Evolutionary conservation across 495 filamentous ascomycete genomes (phyloP).

Genomic region (Penicillium manginii): DNA sequence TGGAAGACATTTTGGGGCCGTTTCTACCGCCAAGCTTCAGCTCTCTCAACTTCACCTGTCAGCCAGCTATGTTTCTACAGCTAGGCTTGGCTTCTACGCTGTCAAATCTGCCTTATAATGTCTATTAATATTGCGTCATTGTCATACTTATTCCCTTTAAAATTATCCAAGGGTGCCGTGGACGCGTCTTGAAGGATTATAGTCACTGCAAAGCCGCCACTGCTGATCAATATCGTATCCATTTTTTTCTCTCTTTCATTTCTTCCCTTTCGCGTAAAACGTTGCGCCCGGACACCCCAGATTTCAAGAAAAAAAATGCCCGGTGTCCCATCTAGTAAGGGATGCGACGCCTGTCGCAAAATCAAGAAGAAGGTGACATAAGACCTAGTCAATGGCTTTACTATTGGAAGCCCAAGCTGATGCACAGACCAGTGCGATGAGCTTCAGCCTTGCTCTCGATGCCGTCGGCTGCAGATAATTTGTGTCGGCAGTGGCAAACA

Average conservation of each 20-base stretch:
- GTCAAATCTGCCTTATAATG: not conserved
- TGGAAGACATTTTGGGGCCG: not conserved
- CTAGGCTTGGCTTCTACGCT: not conserved
- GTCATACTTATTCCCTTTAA: not conserved
- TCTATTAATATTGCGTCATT: not conserved
- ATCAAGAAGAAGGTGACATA: conserved; percentile 49
- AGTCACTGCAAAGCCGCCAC: not conserved
- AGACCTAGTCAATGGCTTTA: not conserved
- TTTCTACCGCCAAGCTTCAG: conserved; percentile 10
- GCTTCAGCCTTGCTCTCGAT: conserved; percentile 43
- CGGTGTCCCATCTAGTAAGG: conserved; percentile 49
- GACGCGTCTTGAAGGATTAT: not conserved
- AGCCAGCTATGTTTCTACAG: not conserved
- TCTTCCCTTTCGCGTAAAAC: conserved; percentile 9
- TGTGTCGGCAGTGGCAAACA: conserved; percentile 47
- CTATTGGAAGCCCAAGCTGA: conserved; percentile 4
- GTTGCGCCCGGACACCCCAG: not conserved
- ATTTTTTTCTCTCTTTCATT: not conserved
- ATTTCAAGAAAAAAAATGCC: conserved; percentile 36
- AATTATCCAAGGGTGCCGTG: not conserved
- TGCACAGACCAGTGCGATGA: conserved; percentile 38
- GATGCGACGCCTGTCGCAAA: conserved; percentile 50
- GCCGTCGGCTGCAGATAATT: conserved; percentile 39
- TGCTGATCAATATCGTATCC: not conserved
- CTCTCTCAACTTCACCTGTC: not conserved